Conservation (phyloP, 176 grass and related monocot genomes). For the Carex littledalei region DNA sequence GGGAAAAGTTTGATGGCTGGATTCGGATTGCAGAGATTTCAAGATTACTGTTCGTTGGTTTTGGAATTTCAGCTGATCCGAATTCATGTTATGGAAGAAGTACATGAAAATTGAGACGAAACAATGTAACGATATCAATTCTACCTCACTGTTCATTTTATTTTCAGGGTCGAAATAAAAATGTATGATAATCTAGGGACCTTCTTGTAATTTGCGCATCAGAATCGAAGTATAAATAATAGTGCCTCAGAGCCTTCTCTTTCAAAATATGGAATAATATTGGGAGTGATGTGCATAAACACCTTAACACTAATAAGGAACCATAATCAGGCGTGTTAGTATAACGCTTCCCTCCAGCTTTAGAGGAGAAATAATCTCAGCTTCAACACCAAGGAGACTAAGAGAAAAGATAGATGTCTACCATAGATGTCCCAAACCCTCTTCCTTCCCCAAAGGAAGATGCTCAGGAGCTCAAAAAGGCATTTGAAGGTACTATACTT, state of each 20-base stretch:
- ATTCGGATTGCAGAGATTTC: no score
- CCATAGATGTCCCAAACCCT: slow-evolving; percentile 32
- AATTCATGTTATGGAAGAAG: no score
- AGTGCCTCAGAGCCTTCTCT: background rate
- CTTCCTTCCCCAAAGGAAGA: slow-evolving; percentile 35
- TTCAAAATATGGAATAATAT: background rate
- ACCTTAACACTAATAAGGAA: background rate
- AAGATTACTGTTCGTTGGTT: no score
- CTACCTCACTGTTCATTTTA: background rate
- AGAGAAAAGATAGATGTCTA: slow-evolving; percentile 37
- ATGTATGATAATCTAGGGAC: background rate
- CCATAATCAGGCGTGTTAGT: background rate
- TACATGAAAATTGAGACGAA: background rate
- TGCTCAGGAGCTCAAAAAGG: slow-evolving; percentile 43
- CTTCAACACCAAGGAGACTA: background rate
- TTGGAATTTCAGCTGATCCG: no score
- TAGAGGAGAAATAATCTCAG: background rate
- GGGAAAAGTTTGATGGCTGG: no score
- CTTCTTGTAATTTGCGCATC: background rate
- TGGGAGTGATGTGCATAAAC: background rate
- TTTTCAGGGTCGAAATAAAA: background rate
- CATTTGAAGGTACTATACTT: slow-evolving; percentile 43
- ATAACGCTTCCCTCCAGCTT: slow-evolving; percentile 11
- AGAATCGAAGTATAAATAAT: background rate
- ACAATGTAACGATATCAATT: background rate